Percentiles rank a stretch among this genome's conserved stretches.
These are phyloP conservation scores for Alternaria atra DNA, from an alignment of 2,329 filamentous ascomycete genomes.

Conservation along the genomic window DNA sequence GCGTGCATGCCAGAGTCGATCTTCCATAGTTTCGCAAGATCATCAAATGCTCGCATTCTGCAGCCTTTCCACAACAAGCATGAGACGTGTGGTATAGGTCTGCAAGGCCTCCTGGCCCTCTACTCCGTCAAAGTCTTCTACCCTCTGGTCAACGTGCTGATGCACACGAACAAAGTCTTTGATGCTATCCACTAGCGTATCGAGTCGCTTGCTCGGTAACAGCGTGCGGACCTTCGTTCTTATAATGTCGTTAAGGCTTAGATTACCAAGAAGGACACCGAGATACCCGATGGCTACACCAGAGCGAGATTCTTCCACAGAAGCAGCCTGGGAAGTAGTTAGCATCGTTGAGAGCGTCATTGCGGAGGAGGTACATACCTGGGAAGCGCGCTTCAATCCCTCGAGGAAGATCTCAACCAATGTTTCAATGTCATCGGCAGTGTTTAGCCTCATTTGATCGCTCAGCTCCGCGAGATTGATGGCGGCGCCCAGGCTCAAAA, in stretches of 20 bases:
- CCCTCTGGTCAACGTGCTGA: slow-evolving; percentile 63
- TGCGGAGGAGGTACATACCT: slow-evolving; percentile 64
- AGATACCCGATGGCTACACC: slow-evolving; percentile 90
- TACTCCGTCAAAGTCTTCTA: slow-evolving; percentile 56
- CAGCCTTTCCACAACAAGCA: slow-evolving; percentile 61
- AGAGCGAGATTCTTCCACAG: slow-evolving; percentile 73
- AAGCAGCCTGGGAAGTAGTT: slow-evolving; percentile 56
- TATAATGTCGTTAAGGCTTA: slow-evolving; percentile 68
- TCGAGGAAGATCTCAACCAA: slow-evolving; percentile 74
- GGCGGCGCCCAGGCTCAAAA: slow-evolving; percentile 80
- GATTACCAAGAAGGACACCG: slow-evolving; percentile 81
- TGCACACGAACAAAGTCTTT: slow-evolving; percentile 70
- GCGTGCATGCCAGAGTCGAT: slow-evolving; percentile 6
- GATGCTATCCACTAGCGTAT: slow-evolving; percentile 64
- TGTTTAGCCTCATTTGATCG: slow-evolving; percentile 59
- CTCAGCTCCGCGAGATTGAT: slow-evolving; percentile 90
- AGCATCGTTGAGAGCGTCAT: slow-evolving; percentile 11
- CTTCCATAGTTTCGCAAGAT: background rate
- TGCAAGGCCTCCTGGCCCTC: slow-evolving; percentile 58
- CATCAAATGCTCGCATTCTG: slow-evolving; percentile 32
- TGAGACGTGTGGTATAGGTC: slow-evolving; percentile 64
- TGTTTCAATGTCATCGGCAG: slow-evolving; percentile 58
- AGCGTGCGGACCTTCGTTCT: slow-evolving; percentile 53
- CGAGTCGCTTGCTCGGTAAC: slow-evolving; percentile 59
- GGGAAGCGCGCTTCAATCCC: slow-evolving; percentile 69